These are phyloP conservation scores for Suillus ampliporus DNA, from an alignment of 768 basidiomycete species.

Conservation along the genomic window DNA sequence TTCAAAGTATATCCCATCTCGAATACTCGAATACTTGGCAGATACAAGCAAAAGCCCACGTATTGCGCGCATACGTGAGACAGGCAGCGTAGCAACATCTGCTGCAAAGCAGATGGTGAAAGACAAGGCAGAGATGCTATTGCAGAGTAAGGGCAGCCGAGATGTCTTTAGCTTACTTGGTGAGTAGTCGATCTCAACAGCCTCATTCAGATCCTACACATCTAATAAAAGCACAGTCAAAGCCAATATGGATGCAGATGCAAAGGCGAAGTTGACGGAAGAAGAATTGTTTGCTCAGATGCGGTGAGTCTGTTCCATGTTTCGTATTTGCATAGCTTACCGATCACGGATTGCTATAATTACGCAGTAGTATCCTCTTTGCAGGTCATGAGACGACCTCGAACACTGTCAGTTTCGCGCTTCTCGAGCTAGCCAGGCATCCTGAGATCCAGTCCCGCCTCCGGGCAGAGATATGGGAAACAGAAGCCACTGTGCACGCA, in stretches of 20 bases:
- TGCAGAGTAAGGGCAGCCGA: slow-evolving; percentile 9
- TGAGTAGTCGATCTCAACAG: slow-evolving; percentile 17
- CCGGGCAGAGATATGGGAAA: slow-evolving; percentile 56
- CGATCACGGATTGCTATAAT: not conserved
- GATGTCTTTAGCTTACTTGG: slow-evolving; percentile 44
- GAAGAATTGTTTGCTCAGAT: slow-evolving; percentile 19
- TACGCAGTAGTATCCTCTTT: slow-evolving; percentile 48
- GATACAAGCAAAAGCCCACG: slow-evolving; percentile 32
- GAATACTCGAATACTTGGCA: slow-evolving; percentile 40
- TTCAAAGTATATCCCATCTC: slow-evolving; percentile 35
- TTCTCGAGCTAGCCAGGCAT: slow-evolving; percentile 65
- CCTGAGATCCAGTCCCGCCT: slow-evolving; percentile 66
- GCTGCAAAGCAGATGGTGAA: slow-evolving; percentile 16
- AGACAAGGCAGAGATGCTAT: slow-evolving; percentile 19
- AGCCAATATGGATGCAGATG: slow-evolving; percentile 34
- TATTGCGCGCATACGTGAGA: slow-evolving; percentile 10
- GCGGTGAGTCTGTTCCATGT: slow-evolving; percentile 20
- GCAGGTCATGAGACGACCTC: slow-evolving; percentile 69
- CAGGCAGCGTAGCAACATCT: not conserved
- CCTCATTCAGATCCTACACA: not conserved
- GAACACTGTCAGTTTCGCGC: slow-evolving; percentile 61
- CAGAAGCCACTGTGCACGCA: slow-evolving; percentile 31
- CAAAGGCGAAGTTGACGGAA: slow-evolving; percentile 29
- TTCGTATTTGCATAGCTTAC: not conserved
- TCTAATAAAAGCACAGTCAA: slow-evolving; percentile 22